phyloP scores from a whole-genome alignment of 176 grass and related monocot species.

The Aegilops bicornis region DNA sequence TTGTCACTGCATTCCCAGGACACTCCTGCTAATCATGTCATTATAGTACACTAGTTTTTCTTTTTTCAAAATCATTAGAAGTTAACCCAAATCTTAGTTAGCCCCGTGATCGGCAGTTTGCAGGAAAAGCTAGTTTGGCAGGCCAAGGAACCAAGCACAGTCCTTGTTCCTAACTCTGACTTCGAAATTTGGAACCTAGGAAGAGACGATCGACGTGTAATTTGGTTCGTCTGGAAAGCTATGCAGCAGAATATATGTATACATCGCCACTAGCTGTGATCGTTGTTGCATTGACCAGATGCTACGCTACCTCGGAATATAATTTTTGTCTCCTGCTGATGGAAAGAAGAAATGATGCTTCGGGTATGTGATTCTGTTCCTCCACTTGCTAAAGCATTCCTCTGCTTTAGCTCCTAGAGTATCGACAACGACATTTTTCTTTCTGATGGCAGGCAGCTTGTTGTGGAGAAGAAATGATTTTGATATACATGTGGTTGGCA shows the following conservation, averaged over 20 bases:
- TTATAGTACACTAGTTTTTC: too few species aligned
- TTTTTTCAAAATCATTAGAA: not conserved
- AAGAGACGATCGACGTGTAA: not conserved
- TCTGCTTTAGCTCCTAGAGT: not conserved
- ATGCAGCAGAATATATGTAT: not conserved
- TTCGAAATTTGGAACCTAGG: not conserved
- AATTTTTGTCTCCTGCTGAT: not conserved
- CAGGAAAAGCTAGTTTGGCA: not conserved
- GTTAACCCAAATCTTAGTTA: not conserved
- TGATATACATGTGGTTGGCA: not conserved
- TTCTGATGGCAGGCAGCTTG: constrained; percentile 1
- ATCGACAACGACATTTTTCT: not conserved
- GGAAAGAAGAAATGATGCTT: not conserved
- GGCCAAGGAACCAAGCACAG: not conserved
- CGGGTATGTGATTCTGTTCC: not conserved
- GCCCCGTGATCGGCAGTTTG: not conserved
- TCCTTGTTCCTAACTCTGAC: not conserved
- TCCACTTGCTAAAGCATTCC: not conserved
- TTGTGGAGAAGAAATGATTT: not conserved
- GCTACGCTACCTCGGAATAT: constrained; percentile 13
- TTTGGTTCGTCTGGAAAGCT: constrained; percentile 9
- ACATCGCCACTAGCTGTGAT: not conserved
- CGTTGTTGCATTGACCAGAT: not conserved
- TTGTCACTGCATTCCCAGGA: too few species aligned
- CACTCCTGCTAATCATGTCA: not conserved